A percentile compares a stretch with the other conserved stretches of the same genome.
phyloP scores from a whole-genome alignment of 2,329 filamentous ascomycete genomes.

The Helotiales sp. region DNA sequence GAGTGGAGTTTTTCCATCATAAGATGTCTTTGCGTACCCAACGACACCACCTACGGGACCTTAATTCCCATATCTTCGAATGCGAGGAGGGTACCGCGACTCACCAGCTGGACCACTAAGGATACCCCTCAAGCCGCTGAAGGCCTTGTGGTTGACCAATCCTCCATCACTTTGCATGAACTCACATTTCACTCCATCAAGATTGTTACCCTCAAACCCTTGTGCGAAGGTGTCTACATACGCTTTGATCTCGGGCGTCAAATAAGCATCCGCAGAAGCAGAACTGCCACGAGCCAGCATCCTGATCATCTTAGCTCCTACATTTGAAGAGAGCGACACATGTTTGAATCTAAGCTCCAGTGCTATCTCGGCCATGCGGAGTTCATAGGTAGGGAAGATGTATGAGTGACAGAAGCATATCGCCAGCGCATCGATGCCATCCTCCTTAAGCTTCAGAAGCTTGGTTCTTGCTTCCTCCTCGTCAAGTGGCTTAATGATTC shows the following conservation, averaged over 20 bases:
- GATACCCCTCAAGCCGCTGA: conserved; percentile 63
- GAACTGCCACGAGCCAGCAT: conserved; percentile 64
- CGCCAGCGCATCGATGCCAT: conserved; percentile 61
- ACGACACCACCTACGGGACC: conserved; percentile 63
- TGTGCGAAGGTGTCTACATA: conserved; percentile 68
- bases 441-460: conserved; percentile 53
- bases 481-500: conserved; percentile 10
- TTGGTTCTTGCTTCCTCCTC: conserved; percentile 59
- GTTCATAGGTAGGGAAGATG: conserved; percentile 65
- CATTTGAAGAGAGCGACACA: conserved; percentile 62
- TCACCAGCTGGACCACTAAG: conserved; percentile 60
- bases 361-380: conserved; percentile 58
- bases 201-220: conserved; percentile 55
- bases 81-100: too few relatives aligned
- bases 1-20: conserved; percentile 65
- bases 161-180: conserved; percentile 42
- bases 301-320: conserved; percentile 69
- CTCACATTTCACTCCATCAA: conserved; percentile 44
- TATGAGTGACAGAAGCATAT: conserved; percentile 69
- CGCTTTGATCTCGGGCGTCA: conserved; percentile 66
- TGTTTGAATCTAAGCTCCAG: conserved; percentile 64
- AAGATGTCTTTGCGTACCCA: conserved; percentile 65
- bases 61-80: too few relatives aligned
- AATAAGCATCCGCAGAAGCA: conserved; percentile 66
- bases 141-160: conserved; percentile 50